Base-by-base conservation (phyloP, 1,284 basidiomycete genomes). In the Meripilus lineatus region DNA sequence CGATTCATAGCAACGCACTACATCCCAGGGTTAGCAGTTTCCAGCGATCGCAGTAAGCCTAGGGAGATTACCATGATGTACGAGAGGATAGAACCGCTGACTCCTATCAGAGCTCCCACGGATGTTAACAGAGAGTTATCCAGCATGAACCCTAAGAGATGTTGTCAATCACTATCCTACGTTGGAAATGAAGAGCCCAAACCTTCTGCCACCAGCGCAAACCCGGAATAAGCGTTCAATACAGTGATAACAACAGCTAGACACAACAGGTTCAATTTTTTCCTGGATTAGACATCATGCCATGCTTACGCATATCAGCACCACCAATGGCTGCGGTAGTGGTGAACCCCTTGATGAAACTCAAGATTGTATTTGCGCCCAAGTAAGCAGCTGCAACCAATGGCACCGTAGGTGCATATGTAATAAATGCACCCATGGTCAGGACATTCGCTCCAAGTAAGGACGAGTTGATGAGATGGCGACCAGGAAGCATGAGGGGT, bases 1-100 rank as follows among this genome's bases (percentile, higher is more conserved):
- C 86, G 75, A 63, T 92, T 92, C 89, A 92, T 92, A 6, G 89
- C 89, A 41, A 89, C 82, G 58, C 89, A 92, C 89, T 91, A 52
- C 33, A 22, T 41, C 10, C 30, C 21, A 45, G 33, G 28, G 32
- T 32, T n/a, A n/a, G n/a, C n/a, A n/a, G n/a, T n/a, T n/a, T n/a
- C n/a, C n/a, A n/a, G n/a, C n/a, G n/a, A 36, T 18, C 13, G 11
- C 28, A 5, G 13, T 1, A 23, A 23, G 28, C 50, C 18, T 18
- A 10, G 13, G n/a, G n/a, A n/a, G n/a, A n/a, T 50, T 53, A 89
- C 89, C 89, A 92, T 92, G 58, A 92, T 91, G 56, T 92, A 91
- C 8, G 86, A 89, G 43, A 92, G 75, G 57, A 92, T 92, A n/a
- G 85, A 89, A 44, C 88, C 88, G 61, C 84, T 88, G 57, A 90